Evolutionary conservation across 176 grass and related monocot genomes (phyloP).

Genomic region (Zoysia pacifica): DNA sequence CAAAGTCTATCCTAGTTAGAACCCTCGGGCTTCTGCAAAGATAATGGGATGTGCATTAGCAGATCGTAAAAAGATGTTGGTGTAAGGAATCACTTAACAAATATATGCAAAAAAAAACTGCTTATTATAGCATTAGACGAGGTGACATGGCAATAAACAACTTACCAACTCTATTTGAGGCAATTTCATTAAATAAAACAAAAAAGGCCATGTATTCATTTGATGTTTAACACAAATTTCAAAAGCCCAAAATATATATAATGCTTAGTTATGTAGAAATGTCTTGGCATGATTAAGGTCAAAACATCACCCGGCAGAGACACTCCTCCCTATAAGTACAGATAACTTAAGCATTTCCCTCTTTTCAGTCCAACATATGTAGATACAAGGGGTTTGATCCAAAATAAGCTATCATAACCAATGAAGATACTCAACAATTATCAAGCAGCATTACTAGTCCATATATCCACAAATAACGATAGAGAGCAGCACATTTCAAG

Average conservation of each 20-base stretch:
- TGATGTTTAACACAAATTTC: too few relatives aligned
- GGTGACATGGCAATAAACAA: too few relatives aligned
- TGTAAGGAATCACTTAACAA: too few relatives aligned
- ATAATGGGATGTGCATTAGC: not conserved
- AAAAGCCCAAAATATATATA: not conserved
- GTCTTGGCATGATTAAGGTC: not conserved
- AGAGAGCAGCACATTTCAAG: not conserved
- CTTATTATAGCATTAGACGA: too few relatives aligned
- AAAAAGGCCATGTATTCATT: too few relatives aligned
- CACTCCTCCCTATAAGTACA: not conserved
- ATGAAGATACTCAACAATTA: not conserved
- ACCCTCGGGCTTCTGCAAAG: slow-evolving; percentile 46
- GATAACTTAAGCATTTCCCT: not conserved
- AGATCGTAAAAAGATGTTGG: not conserved
- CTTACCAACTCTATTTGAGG: too few relatives aligned
- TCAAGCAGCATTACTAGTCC: not conserved
- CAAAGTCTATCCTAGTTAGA: slow-evolving; percentile 4
- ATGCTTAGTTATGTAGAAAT: not conserved
- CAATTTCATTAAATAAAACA: too few relatives aligned
- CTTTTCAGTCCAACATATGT: not conserved
- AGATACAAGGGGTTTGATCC: not conserved
- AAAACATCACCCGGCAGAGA: not conserved
- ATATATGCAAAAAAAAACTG: too few relatives aligned
- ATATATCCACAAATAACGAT: not conserved
- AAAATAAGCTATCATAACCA: not conserved